Evolutionary conservation across 805 yeast species (phyloP).

Genomic region (Saccharomycopsis olivae): DNA sequence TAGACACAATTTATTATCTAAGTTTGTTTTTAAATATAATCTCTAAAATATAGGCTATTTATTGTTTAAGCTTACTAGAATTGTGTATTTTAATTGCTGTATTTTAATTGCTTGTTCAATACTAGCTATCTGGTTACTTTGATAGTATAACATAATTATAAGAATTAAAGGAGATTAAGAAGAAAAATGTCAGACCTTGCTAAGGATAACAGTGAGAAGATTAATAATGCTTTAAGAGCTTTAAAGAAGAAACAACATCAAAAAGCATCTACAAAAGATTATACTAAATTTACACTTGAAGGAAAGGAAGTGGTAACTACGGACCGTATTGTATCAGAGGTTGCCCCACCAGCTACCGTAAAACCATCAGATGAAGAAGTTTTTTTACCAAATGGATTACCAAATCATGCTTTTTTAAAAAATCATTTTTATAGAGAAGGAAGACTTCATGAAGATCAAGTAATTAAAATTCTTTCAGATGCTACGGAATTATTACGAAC

Average conservation of each 20-base stretch:
- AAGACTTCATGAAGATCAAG: slow-evolving; percentile 60
- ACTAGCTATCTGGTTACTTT: too few relatives aligned
- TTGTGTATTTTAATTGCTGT: too few relatives aligned
- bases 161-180: too few relatives aligned
- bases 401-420: slow-evolving; percentile 60
- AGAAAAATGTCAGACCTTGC: slow-evolving; percentile 23
- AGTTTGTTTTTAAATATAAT: too few relatives aligned
- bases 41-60: too few relatives aligned
- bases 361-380: slow-evolving; percentile 61
- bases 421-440: slow-evolving; percentile 78
- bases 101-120: too few relatives aligned
- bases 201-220: slow-evolving; percentile 40
- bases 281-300: slow-evolving; percentile 34
- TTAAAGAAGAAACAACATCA: slow-evolving; percentile 34
- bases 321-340: slow-evolving; percentile 39
- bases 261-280: slow-evolving; percentile 23
- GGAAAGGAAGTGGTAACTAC: slow-evolving; percentile 32
- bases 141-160: too few relatives aligned
- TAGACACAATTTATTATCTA: too few relatives aligned
- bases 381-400: slow-evolving; percentile 52
- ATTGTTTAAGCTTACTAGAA: too few relatives aligned
- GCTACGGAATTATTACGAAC: slow-evolving; percentile 52
- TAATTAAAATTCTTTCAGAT: slow-evolving; percentile 47
- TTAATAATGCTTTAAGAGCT: slow-evolving; percentile 56
- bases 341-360: slow-evolving; percentile 55